A percentile compares a stretch with the other conserved stretches of the same genome.
Conservation (phyloP, 176 grass and related monocot genomes). For the Oryza glumipatula region DNA sequence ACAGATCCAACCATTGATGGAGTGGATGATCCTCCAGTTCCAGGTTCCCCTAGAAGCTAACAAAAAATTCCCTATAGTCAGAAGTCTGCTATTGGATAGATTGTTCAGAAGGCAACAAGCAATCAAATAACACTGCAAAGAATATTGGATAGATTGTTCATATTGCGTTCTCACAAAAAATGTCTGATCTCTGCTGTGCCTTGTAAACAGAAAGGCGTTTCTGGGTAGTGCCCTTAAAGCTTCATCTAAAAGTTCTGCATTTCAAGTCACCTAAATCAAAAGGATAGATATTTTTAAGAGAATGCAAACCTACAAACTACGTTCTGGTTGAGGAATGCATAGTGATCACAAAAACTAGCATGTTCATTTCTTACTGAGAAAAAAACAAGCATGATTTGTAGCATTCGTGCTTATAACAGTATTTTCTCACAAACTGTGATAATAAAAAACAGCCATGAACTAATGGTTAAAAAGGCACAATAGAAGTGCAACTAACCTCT, state of each 20-base stretch:
- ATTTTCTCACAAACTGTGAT: background rate
- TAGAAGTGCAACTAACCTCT: background rate
- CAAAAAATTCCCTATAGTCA: slow-evolving; percentile 36
- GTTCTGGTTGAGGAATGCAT: background rate
- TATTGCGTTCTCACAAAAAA: background rate
- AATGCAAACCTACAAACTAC: background rate
- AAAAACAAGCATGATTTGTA: background rate
- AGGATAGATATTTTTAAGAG: background rate
- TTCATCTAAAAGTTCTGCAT: background rate
- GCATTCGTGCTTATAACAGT: slow-evolving; percentile 23
- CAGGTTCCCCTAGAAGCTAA: slow-evolving; percentile 92
- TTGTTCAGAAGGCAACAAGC: background rate
- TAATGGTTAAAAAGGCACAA: background rate
- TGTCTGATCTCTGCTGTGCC: background rate
- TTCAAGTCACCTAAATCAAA: background rate
- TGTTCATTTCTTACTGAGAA: slow-evolving; percentile 17
- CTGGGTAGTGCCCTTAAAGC: background rate
- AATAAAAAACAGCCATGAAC: slow-evolving; percentile 14
- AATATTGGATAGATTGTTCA: background rate
- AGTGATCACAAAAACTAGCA: background rate
- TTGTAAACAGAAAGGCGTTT: background rate
- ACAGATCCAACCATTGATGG: slow-evolving; percentile 96
- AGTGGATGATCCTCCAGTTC: slow-evolving; percentile 90
- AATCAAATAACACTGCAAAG: slow-evolving; percentile 16
- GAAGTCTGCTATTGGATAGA: too few species aligned